Evolutionary conservation across 768 basidiomycete species (phyloP).

Genomic region (Amylocystis lapponica): DNA sequence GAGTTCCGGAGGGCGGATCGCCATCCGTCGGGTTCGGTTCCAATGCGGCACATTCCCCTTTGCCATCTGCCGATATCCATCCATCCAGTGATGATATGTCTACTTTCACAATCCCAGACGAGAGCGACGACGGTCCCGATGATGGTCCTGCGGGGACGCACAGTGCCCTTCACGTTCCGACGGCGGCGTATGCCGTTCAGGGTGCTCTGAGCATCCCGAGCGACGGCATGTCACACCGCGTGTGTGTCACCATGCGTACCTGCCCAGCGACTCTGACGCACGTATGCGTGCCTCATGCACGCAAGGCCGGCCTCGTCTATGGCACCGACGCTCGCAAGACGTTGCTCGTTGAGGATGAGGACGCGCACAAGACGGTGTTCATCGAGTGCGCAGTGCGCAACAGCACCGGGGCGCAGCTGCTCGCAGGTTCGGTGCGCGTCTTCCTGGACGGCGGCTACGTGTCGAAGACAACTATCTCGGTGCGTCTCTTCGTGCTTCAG

Average conservation of each 20-base stretch:
- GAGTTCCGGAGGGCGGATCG: too few species aligned
- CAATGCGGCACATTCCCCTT: background rate
- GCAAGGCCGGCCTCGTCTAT: too few species aligned
- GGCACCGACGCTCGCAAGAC: too few species aligned
- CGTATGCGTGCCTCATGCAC: slow-evolving; percentile 44
- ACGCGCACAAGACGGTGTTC: too few species aligned
- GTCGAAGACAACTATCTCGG: slow-evolving; percentile 43
- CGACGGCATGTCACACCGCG: slow-evolving; percentile 50
- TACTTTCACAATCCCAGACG: too few species aligned
- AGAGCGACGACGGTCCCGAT: too few species aligned
- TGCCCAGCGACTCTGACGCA: slow-evolving; percentile 42
- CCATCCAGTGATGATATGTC: background rate
- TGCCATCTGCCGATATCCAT: background rate
- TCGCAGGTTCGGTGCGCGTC: slow-evolving; percentile 48
- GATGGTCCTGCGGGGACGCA: too few species aligned
- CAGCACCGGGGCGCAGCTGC: slow-evolving; percentile 49
- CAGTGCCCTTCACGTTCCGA: too few species aligned
- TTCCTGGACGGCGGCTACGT: slow-evolving; percentile 55
- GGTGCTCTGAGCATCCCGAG: slow-evolving; percentile 46
- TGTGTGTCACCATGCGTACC: slow-evolving; percentile 42
- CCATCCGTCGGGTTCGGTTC: background rate
- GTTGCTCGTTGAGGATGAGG: too few species aligned
- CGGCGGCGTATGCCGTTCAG: slow-evolving; percentile 39
- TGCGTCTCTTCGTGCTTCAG: too few species aligned
- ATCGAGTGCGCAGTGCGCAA: slow-evolving; percentile 47